phyloP scores from a whole-genome alignment of 805 yeast genomes.

The Candida corydali region DNA sequence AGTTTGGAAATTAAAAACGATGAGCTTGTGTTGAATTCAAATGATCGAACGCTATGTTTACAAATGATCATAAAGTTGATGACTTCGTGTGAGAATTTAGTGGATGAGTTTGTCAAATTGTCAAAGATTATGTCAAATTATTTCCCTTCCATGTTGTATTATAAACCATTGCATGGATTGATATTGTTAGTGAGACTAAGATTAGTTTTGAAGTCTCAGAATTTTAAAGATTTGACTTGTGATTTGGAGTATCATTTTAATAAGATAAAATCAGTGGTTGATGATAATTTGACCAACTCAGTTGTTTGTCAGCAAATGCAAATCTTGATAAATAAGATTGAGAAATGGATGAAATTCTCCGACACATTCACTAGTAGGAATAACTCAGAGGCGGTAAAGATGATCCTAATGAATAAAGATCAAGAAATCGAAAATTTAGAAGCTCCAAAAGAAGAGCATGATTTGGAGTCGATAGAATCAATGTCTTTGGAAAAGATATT shows the following conservation, averaged over 20 bases:
- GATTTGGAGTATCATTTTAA: constrained; percentile 19
- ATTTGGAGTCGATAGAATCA: not conserved
- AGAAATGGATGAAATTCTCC: constrained; percentile 25
- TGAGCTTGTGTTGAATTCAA: constrained; percentile 8
- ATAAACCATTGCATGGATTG: constrained; percentile 50
- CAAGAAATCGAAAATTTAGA: constrained; percentile 26
- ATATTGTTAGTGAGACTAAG: constrained; percentile 45
- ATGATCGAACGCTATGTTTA: constrained; percentile 26
- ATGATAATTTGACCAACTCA: constrained; percentile 17
- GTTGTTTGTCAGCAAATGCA: constrained; percentile 22
- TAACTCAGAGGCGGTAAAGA: constrained; percentile 18
- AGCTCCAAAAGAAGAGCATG: constrained; percentile 17
- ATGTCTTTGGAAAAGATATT: constrained; percentile 20
- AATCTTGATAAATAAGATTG: constrained; percentile 19
- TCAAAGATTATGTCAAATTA: constrained; percentile 31
- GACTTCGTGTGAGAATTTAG: constrained; percentile 42
- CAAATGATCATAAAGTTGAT: constrained; percentile 40
- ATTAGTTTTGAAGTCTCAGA: constrained; percentile 40
- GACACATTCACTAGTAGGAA: constrained; percentile 10
- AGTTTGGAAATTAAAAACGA: not conserved
- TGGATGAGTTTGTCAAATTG: constrained; percentile 41
- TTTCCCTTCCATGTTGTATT: constrained; percentile 50
- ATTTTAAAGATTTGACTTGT: constrained; percentile 19
- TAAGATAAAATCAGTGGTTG: constrained; percentile 15
- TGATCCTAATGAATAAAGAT: constrained; percentile 27